Percentiles rank a stretch among this genome's conserved stretches.
Conservation (phyloP, 139 green algal species). For the Marvania coccoides region DNA sequence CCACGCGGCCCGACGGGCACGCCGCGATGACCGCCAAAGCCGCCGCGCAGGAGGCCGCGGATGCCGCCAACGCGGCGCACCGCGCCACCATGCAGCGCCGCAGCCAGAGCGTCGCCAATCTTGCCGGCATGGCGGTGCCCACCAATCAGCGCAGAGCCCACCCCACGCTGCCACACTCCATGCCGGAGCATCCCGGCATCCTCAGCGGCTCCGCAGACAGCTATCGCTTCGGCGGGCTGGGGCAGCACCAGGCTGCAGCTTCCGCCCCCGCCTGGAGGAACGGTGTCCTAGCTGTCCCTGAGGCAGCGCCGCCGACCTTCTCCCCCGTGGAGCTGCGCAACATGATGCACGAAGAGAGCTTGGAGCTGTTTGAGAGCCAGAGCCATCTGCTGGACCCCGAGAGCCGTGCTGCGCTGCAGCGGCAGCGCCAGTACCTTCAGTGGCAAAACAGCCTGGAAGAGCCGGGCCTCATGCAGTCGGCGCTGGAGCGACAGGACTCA, state of each 20-base stretch:
- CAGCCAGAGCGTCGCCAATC: background rate
- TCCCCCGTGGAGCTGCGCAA: conserved; percentile 11
- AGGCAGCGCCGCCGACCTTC: background rate
- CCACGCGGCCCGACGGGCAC: background rate
- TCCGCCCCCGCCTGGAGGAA: background rate
- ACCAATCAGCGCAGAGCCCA: background rate
- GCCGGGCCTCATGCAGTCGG: conserved; percentile 2
- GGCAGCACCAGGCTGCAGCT: background rate
- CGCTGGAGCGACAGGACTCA: conserved; percentile 17
- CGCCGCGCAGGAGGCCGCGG: background rate
- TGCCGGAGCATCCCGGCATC: conserved; percentile 21
- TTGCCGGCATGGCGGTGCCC: background rate
- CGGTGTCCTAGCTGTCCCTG: background rate
- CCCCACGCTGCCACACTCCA: conserved; percentile 12
- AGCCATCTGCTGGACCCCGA: conserved; percentile 27
- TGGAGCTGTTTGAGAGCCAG: conserved; percentile 35
- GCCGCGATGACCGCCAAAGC: background rate
- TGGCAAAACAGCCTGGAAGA: conserved; percentile 14
- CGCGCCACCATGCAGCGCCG: background rate
- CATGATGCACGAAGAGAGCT: conserved; percentile 24
- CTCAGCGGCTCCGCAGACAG: conserved; percentile 13
- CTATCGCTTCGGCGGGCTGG: conserved; percentile 10
- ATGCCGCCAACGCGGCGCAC: background rate
- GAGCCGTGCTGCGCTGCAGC: background rate
- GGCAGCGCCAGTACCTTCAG: conserved; percentile 21